A percentile compares a stretch with the other conserved stretches of the same genome.
Evolutionary conservation across 768 basidiomycete species (phyloP).

Genomic region (Russula vinacea): DNA sequence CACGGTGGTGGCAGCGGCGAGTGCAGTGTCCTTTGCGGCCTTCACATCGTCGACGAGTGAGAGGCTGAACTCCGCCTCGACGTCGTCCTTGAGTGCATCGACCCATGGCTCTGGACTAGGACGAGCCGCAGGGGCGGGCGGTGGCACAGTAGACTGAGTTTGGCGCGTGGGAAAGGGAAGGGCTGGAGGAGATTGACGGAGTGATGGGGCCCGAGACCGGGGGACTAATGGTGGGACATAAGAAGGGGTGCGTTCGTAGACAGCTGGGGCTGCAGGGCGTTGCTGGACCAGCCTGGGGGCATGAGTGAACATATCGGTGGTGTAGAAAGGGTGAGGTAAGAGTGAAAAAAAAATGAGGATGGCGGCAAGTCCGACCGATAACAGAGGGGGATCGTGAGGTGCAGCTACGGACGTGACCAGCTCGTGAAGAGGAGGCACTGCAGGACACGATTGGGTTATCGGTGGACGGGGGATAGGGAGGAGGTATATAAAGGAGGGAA

Average conservation of each 20-base stretch:
- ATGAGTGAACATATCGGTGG: slow-evolving; percentile 18
- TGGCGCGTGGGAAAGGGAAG: slow-evolving; percentile 21
- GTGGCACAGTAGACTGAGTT: slow-evolving; percentile 4
- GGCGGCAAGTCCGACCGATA: slow-evolving; percentile 20
- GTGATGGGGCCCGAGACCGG: slow-evolving; percentile 19
- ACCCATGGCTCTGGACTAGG: slow-evolving; percentile 24
- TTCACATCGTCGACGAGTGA: slow-evolving; percentile 23
- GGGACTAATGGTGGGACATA: slow-evolving; percentile 3
- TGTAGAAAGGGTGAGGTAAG: neutral
- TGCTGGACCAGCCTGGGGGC: slow-evolving; percentile 26
- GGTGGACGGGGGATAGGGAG: slow-evolving; percentile 18
- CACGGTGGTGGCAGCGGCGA: slow-evolving; percentile 15
- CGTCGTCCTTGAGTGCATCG: slow-evolving; percentile 26
- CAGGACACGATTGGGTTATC: slow-evolving; percentile 20
- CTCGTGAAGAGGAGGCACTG: slow-evolving; percentile 12
- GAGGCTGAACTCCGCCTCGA: slow-evolving; percentile 25
- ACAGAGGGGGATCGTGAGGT: slow-evolving; percentile 4
- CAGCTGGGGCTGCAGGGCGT: slow-evolving; percentile 4
- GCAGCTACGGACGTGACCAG: slow-evolving; percentile 6
- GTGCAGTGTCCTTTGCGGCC: slow-evolving; percentile 16
- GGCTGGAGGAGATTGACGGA: slow-evolving; percentile 3
- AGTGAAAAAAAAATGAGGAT: slow-evolving; percentile 1
- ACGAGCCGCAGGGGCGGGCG: neutral
- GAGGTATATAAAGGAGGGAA: slow-evolving; percentile 17
- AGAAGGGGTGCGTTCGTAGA: slow-evolving; percentile 17